Percentiles rank a stretch among this genome's conserved stretches.
Evolutionary conservation across 345 rosid species (phyloP).

Genomic region (Leavenworthia alabamica): DNA sequence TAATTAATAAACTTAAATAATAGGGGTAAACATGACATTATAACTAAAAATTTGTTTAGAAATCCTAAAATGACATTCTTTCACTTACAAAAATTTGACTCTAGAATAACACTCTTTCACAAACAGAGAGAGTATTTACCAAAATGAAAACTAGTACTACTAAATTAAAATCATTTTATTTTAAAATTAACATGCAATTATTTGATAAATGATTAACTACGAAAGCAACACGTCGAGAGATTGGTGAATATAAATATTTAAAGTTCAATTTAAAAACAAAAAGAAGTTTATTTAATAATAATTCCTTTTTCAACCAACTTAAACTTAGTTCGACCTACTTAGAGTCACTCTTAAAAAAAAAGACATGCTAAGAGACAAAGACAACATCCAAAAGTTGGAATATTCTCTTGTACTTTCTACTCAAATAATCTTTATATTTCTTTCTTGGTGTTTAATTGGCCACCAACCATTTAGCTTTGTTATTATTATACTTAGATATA

Average conservation of each 20-base stretch:
- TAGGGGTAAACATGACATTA: too few species aligned
- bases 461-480: slow-evolving; percentile 8
- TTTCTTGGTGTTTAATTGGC: background rate
- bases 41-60: too few species aligned
- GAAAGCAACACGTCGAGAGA: slow-evolving; percentile 19
- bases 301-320: slow-evolving; percentile 8
- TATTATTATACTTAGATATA: background rate
- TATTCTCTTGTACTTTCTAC: slow-evolving; percentile 26
- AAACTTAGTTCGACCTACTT: slow-evolving; percentile 11
- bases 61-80: too few species aligned
- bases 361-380: slow-evolving; percentile 9
- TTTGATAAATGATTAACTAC: slow-evolving; percentile 4
- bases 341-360: background rate
- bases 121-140: too few species aligned
- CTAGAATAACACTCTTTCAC: too few species aligned
- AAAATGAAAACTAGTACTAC: background rate
- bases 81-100: too few species aligned
- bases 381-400: slow-evolving; percentile 30
- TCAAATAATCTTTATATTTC: slow-evolving; percentile 12
- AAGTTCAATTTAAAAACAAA: background rate
- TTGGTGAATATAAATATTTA: background rate
- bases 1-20: too few species aligned
- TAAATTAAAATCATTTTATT: background rate
- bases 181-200: background rate
- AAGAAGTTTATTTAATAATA: background rate